Evolutionary conservation across 768 basidiomycete genomes (phyloP).

Genomic region (Mycena alexandri): DNA sequence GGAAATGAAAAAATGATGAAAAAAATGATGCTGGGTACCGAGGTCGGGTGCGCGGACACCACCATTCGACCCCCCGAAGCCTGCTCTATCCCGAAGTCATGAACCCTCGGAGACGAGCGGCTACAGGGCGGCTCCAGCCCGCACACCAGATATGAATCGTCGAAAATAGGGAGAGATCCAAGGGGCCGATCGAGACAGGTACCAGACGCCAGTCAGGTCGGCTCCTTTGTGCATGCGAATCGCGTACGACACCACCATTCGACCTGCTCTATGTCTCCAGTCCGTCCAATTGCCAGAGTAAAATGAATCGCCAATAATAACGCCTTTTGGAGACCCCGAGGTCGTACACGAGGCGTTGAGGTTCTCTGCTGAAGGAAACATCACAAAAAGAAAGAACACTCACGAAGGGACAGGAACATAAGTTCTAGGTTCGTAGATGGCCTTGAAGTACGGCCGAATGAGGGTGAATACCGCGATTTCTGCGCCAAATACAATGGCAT

Average conservation of each 20-base stretch:
- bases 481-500: slow-evolving; percentile 75
- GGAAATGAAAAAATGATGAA: background rate
- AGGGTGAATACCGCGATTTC: slow-evolving; percentile 87
- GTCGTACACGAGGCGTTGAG: too few relatives aligned
- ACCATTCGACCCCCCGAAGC: too few relatives aligned
- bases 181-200: background rate
- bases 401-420: slow-evolving; percentile 64
- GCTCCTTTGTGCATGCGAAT: too few relatives aligned
- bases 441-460: slow-evolving; percentile 85
- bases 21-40: background rate
- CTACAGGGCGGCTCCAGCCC: background rate
- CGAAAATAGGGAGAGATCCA: too few relatives aligned
- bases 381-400: slow-evolving; percentile 37
- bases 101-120: background rate
- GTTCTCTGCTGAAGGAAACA: background rate
- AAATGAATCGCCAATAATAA: too few relatives aligned
- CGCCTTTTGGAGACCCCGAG: too few relatives aligned
- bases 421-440: slow-evolving; percentile 91
- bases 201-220: too few relatives aligned
- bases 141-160: background rate
- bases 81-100: background rate
- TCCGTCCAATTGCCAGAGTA: too few relatives aligned
- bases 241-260: too few relatives aligned
- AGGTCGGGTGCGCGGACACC: background rate
- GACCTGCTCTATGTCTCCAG: too few relatives aligned